phyloP scores from a whole-genome alignment of 2,329 filamentous ascomycete genomes.

The Neofusicoccum kwambonambiense region DNA sequence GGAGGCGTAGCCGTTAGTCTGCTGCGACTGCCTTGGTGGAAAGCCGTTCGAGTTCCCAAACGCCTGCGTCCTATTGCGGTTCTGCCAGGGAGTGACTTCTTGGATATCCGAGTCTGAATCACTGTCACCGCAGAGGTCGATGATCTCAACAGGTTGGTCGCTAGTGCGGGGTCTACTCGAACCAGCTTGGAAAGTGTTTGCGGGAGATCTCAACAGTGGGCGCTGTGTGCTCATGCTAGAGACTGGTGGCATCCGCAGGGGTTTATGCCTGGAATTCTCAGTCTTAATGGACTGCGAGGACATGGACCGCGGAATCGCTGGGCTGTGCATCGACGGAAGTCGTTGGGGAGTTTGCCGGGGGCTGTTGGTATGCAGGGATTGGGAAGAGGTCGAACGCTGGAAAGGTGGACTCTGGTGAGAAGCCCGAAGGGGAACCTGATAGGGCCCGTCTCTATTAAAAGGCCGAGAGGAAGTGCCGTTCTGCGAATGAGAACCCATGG shows the following conservation, averaged over 20 bases:
- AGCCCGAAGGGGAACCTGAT: background rate
- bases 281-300: background rate
- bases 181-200: background rate
- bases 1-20: background rate
- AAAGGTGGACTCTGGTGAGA: background rate
- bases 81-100: background rate
- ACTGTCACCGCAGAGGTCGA: slow-evolving; percentile 1
- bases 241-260: background rate
- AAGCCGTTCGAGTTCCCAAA: background rate
- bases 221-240: background rate
- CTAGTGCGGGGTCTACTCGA: background rate
- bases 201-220: background rate
- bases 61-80: background rate
- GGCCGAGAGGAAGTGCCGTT: background rate
- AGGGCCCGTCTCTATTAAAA: background rate
- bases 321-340: background rate
- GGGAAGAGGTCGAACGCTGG: slow-evolving; percentile 1
- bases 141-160: background rate
- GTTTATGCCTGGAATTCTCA: background rate
- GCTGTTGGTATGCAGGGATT: background rate
- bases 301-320: background rate
- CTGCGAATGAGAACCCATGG: background rate
- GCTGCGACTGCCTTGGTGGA: background rate
- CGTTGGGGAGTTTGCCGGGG: background rate
- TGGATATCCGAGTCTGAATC: slow-evolving; percentile 4